A percentile compares a stretch with the other conserved stretches of the same genome.
phyloP scores from a whole-genome alignment of 164 flowering plant genomes.

The Amborella trichopoda region DNA sequence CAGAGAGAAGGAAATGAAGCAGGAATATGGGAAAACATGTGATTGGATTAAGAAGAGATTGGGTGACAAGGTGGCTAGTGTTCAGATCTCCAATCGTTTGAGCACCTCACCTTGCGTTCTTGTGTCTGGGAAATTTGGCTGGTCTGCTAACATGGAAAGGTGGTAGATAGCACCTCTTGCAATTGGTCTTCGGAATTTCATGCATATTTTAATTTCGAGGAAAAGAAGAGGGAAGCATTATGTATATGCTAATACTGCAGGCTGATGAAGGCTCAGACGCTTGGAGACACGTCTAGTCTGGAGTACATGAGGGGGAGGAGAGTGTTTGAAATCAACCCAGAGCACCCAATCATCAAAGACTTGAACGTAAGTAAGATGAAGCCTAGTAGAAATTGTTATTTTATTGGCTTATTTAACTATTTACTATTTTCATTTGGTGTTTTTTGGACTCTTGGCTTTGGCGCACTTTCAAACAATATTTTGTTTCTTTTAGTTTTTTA shows the following conservation, averaged over 20 bases:
- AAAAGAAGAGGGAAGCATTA: too few species aligned
- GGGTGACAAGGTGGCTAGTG: slow-evolving; percentile 87
- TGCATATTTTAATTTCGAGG: too few species aligned
- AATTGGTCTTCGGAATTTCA: too few species aligned
- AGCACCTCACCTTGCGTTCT: slow-evolving; percentile 94
- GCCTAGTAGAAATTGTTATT: too few species aligned
- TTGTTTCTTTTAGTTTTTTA: too few species aligned
- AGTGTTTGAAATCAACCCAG: slow-evolving; percentile 14
- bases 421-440: too few species aligned
- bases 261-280: slow-evolving; percentile 17
- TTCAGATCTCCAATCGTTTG: slow-evolving; percentile 77
- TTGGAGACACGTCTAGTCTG: slow-evolving; percentile 13
- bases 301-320: slow-evolving; percentile 14
- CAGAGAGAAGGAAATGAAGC: slow-evolving; percentile 65
- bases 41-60: slow-evolving; percentile 89
- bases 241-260: slow-evolving; percentile 3
- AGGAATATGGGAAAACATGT: slow-evolving; percentile 76
- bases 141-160: slow-evolving; percentile 99
- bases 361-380: slow-evolving; percentile 8
- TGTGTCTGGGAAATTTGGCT: slow-evolving; percentile 92
- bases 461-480: too few species aligned
- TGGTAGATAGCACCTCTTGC: too few species aligned
- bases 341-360: slow-evolving; percentile 10
- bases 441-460: too few species aligned
- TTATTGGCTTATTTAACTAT: too few species aligned